Evolutionary conservation across 2,329 filamentous ascomycete genomes (phyloP), one percentile per base, ranked within the genome.

Genomic region (Talaromyces sp.): DNA sequence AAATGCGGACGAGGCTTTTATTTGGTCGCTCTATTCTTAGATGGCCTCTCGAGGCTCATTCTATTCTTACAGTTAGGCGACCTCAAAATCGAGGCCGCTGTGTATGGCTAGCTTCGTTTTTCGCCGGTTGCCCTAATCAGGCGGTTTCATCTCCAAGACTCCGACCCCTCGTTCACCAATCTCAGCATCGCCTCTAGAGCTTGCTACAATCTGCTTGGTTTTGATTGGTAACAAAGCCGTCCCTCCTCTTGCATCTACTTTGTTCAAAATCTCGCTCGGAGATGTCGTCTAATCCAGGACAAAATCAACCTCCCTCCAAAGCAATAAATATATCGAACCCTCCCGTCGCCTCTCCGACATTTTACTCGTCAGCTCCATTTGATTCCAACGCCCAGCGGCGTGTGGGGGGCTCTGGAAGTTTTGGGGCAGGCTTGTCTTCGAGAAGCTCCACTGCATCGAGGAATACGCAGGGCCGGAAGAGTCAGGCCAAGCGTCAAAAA

Each of bases 401-500:
- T 46, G 61, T 65, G 43, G 74, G 74, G 51, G 70, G 69, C 22
- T 71, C 73, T 51, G 75, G 70, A 32, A 74, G 69, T 51, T 72
- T 74, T 61, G 75, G 73, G 10, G 59, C 73, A 42, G 72, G 70
- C 17, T 64, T 70, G 10, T 64, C 70, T 16, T 72, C 75, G 48
- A 74, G 73, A 52, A 70, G 64, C 40, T 57, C 63, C 6, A 57
- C 70, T 9, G 65, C 73, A 20, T 62, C 75, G 47, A 84, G 92
- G 64, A 96, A 90, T 73, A 85, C 82, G 48, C 93, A 97, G 76
- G 79, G 78, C 40, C 80, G 82, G 48, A 88, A 88, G 72, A 92
- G 87, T 70, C 91, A 94, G 73, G 91, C 97, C 76, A 91, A 90
- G 70, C 85, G 85, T 59, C 89, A 91, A 67, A 87, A 87, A 66